phyloP scores from a whole-genome alignment of 2,329 filamentous ascomycete species.

The Clonostachys rosea region DNA sequence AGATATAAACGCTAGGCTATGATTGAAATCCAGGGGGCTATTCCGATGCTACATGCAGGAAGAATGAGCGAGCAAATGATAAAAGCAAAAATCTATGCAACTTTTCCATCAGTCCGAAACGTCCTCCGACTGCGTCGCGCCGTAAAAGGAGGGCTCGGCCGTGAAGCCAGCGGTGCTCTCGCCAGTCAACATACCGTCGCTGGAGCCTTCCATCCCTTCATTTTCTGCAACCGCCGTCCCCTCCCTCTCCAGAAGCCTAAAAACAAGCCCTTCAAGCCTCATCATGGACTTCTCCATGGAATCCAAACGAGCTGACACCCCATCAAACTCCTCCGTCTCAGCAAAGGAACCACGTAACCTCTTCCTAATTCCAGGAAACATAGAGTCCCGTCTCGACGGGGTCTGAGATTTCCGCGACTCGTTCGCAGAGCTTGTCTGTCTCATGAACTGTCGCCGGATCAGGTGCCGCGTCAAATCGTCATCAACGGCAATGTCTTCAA shows the following conservation, averaged over 20 bases:
- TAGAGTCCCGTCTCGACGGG: conserved; percentile 48
- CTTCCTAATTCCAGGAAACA: conserved; percentile 43
- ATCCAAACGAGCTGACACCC: conserved; percentile 37
- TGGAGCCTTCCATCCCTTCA: no score
- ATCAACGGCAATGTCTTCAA: conserved; percentile 52
- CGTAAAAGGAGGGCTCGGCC: conserved; percentile 14
- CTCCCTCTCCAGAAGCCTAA: conserved; percentile 12
- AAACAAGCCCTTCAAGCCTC: conserved; percentile 43
- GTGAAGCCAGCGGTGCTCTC: conserved; percentile 6
- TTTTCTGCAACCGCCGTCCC: no score
- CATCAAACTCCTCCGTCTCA: conserved; percentile 37
- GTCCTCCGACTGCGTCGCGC: no score
- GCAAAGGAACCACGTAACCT: conserved; percentile 45
- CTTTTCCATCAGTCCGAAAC: no score
- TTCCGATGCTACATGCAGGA: no score
- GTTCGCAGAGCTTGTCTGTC: conserved; percentile 28
- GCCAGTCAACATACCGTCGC: no score
- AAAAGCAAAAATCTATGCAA: no score
- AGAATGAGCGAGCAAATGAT: no score
- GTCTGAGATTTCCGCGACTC: conserved; percentile 20
- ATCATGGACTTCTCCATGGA: conserved; percentile 44
- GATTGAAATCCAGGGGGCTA: no score
- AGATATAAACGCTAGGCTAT: no score
- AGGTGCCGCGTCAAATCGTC: conserved; percentile 54
- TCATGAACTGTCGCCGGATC: conserved; percentile 51